These are phyloP conservation scores for Globisporangium barbulae DNA, from an alignment of 352 stramenopile species.

Conservation along the genomic window DNA sequence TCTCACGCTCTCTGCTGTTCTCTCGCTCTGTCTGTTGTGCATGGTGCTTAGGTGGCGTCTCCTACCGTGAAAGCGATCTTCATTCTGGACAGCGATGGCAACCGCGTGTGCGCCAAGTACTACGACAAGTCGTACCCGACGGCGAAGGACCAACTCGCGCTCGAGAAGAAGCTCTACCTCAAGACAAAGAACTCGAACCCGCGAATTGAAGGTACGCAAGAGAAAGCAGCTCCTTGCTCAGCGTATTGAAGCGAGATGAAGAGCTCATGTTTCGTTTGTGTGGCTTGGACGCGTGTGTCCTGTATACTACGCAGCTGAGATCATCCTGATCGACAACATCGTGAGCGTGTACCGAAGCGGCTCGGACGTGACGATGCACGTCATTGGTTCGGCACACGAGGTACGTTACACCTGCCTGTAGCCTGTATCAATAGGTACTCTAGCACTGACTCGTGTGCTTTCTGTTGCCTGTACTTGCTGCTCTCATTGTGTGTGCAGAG, in stretches of 20 bases:
- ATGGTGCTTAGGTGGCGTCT: conserved; percentile 41
- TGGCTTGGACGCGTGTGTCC: neutral
- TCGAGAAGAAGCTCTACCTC: conserved; percentile 89
- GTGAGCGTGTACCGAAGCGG: conserved; percentile 88
- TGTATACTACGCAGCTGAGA: conserved; percentile 48
- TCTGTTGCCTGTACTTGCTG: neutral
- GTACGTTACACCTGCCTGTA: conserved; percentile 21
- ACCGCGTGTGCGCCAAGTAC: conserved; percentile 90
- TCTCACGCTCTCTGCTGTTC: neutral
- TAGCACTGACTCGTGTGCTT: neutral
- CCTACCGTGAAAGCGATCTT: conserved; percentile 88
- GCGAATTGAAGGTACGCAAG: conserved; percentile 63
- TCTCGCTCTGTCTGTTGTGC: neutral
- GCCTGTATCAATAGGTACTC: neutral
- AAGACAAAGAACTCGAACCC: conserved; percentile 90
- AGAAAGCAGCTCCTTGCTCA: neutral
- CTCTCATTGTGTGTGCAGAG: conserved; percentile 44
- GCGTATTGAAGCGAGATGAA: neutral
- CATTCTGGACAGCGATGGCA: conserved; percentile 85
- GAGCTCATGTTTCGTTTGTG: neutral
- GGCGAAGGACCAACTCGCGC: conserved; percentile 79
- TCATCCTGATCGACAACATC: conserved; percentile 89
- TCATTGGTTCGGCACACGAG: conserved; percentile 80
- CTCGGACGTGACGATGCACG: conserved; percentile 88
- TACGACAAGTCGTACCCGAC: conserved; percentile 89